These are phyloP conservation scores for Grigorovia transvaalensis DNA, from an alignment of 805 yeast species.

Conservation along the genomic window DNA sequence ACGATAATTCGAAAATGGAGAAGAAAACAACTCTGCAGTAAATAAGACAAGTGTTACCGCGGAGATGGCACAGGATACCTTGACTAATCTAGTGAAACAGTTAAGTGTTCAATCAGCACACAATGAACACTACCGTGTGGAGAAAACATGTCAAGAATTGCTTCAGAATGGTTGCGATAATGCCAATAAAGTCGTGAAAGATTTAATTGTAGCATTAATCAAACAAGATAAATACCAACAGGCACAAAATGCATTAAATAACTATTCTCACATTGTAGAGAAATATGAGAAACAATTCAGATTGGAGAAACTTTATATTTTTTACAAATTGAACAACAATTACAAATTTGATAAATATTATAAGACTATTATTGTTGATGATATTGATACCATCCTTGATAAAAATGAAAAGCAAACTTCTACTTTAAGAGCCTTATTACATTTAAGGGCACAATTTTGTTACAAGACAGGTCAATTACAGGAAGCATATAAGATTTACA, in stretches of 20 bases:
- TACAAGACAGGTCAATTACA: conserved; percentile 40
- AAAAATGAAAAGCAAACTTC: conserved; percentile 6
- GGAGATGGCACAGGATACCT: conserved; percentile 16
- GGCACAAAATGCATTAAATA: conserved; percentile 37
- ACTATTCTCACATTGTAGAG: conserved; percentile 22
- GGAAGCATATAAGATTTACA: conserved; percentile 43
- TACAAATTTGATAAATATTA: conserved; percentile 20
- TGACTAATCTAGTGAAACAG: conserved; percentile 19
- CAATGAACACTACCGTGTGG: conserved; percentile 22
- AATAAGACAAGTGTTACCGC: background rate
- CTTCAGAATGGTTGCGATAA: conserved; percentile 14
- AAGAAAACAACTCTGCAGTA: background rate
- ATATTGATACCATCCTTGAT: conserved; percentile 1
- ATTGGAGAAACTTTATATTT: conserved; percentile 52
- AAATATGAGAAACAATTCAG: conserved; percentile 7
- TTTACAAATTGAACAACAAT: conserved; percentile 42
- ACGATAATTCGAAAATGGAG: background rate
- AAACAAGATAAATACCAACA: conserved; percentile 50
- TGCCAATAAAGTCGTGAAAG: conserved; percentile 24
- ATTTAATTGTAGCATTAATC: conserved; percentile 51
- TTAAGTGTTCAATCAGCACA: conserved; percentile 23
- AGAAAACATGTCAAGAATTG: conserved; percentile 17
- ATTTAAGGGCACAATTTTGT: conserved; percentile 43
- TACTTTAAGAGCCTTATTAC: conserved; percentile 33
- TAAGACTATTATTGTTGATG: conserved; percentile 4